Percentiles rank a stretch among this genome's conserved stretches.
Evolutionary conservation across 208 protist genomes (phyloP).

Genomic region (Dictyostelium gargantuum): DNA sequence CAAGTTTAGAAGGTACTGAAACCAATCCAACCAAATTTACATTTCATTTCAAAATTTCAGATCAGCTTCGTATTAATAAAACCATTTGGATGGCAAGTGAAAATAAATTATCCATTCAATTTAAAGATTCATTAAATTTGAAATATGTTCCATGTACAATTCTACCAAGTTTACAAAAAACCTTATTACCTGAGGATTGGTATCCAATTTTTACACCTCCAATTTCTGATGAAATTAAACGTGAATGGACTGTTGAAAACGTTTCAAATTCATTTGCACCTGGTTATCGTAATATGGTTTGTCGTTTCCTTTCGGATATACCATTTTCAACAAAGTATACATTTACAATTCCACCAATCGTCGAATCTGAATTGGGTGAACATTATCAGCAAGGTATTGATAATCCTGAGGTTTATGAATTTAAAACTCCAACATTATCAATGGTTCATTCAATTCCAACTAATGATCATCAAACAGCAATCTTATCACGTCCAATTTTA

Average conservation of each 20-base stretch:
- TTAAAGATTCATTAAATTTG: neutral
- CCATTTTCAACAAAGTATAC: neutral
- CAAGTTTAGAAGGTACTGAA: neutral
- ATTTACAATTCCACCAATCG: neutral
- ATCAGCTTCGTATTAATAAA: neutral
- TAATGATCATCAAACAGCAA: neutral
- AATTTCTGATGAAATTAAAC: neutral
- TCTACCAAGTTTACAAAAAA: neutral
- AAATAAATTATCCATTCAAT: neutral
- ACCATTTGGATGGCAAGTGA: neutral
- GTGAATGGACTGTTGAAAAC: neutral
- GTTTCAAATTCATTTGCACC: neutral
- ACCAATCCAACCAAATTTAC: neutral
- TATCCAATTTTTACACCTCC: neutral
- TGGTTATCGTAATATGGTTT: neutral
- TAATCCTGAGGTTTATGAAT: neutral
- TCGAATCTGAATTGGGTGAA: neutral
- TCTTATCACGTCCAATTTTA: neutral
- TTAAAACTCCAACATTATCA: neutral
- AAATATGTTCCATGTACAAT: too few species aligned
- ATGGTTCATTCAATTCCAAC: neutral
- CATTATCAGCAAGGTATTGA: neutral
- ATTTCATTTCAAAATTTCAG: neutral
- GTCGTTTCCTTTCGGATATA: neutral
- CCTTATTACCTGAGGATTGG: neutral